These are phyloP conservation scores for Rickenella mellea DNA, from an alignment of 768 basidiomycete species.

Conservation along the genomic window DNA sequence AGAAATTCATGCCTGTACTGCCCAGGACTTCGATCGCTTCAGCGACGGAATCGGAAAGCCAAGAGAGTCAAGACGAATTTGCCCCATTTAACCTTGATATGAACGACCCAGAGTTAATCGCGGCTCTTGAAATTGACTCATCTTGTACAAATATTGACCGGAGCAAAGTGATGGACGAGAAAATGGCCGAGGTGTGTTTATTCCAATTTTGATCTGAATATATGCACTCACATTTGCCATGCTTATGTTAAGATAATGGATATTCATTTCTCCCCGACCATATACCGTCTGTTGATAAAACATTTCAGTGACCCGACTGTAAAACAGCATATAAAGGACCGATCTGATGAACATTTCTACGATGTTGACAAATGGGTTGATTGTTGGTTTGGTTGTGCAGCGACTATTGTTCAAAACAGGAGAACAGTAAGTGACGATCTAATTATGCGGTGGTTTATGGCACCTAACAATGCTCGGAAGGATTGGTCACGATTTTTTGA, in stretches of 20 bases:
- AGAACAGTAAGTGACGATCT: conserved; percentile 24
- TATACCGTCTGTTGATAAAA: conserved; percentile 47
- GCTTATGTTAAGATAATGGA: conserved; percentile 34
- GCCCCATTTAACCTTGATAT: conserved; percentile 49
- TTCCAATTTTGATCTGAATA: not conserved
- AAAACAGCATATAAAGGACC: conserved; percentile 3
- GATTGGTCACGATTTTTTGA: conserved; percentile 54
- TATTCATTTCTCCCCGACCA: conserved; percentile 36
- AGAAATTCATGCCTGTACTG: conserved; percentile 33
- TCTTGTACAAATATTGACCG: conserved; percentile 16
- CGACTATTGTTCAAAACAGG: conserved; percentile 46
- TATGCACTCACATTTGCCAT: too few species aligned
- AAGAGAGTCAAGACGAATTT: conserved; percentile 77
- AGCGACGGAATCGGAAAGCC: conserved; percentile 28
- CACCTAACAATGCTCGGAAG: conserved; percentile 21
- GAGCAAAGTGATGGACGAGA: conserved; percentile 33
- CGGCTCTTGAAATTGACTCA: conserved; percentile 35
- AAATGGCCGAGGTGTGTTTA: conserved; percentile 38
- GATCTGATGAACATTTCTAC: conserved; percentile 12
- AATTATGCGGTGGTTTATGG: not conserved
- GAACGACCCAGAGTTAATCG: conserved; percentile 49
- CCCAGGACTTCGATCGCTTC: conserved; percentile 13
- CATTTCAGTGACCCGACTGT: conserved; percentile 27
- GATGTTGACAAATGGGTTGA: conserved; percentile 52
- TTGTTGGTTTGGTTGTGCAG: conserved; percentile 67